Evolutionary conservation across 176 grass and related monocot genomes (phyloP), one percentile per base, ranked within the genome.

Genomic region (Pharus latifolius): DNA sequence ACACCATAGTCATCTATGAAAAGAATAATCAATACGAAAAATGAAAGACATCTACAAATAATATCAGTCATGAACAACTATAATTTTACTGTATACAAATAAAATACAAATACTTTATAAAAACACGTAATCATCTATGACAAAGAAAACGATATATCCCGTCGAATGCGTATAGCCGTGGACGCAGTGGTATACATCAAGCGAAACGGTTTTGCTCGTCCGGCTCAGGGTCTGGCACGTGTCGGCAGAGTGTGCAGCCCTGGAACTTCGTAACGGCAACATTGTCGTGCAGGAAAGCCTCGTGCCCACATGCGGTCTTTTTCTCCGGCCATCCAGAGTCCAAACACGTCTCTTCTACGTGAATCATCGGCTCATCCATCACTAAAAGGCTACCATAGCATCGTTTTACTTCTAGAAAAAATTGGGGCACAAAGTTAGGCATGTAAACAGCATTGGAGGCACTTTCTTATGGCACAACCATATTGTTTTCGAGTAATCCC

Each of bases 281-380:
- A 9, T 53, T 31, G 49, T 46, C 27, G 37, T 37, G 59, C 22
- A 72, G 6, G 48, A 37, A 53, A 16, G 30, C 41, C 9, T 38
- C 43, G 56, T 41, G 51, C 23, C 44, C 52, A 12, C 37, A 12
- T 38, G 62, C 22, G 17, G 2, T 43, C 9, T n/a, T 57, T 15
- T 51, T 18, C n/a, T 13, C 10, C 43, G 40, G 40, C 40, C 44
- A 67, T 58, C n/a, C 9, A 19, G 49, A 53, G 80, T 68, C 63
- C 71, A 61, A 75, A 11, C 80, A 82, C 79, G 33, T 43, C 53
- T 82, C 79, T 55, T 20, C 3, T 32, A n/a, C 60, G 18, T 18
- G 7, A 42, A 44, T 14, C 25, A 24, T 48, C 56, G 0, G 14
- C 6, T 42, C 10, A 1, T 29, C 1, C n/a, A n/a, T 28, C 24